Evolutionary conservation across 225 moss, liverwort and hornwort genomes (phyloP).

Genomic region (Thuidium tamariscinum): DNA sequence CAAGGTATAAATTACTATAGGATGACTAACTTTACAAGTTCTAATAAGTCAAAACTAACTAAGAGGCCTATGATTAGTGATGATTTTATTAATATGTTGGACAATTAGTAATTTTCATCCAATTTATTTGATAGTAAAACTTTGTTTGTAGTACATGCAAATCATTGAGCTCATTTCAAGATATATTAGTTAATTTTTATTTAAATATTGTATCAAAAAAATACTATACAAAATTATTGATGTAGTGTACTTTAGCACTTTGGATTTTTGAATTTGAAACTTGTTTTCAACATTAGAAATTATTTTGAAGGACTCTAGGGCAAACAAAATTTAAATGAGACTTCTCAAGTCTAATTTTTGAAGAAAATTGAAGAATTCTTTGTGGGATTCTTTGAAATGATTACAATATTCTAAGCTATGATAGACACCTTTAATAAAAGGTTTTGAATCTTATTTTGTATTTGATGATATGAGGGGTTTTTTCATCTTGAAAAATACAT

Average conservation of each 20-base stretch:
- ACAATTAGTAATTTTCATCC: neutral
- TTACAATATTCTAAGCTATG: rapidly evolving
- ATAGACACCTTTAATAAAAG: neutral
- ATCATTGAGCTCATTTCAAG: neutral
- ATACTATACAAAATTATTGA: rapidly evolving
- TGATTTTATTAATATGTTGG: neutral
- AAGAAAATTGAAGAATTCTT: too few species aligned
- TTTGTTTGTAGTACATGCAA: neutral
- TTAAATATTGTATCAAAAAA: neutral
- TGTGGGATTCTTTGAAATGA: neutral
- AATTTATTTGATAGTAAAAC: neutral
- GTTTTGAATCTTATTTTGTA: neutral
- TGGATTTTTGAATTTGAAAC: neutral
- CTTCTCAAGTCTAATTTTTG: neutral
- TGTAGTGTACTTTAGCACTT: neutral
- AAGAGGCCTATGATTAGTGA: neutral
- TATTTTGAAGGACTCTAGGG: rapidly evolving
- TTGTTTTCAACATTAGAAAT: neutral
- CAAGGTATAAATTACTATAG: too few species aligned
- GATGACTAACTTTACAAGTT: too few species aligned
- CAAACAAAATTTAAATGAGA: neutral
- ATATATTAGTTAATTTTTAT: neutral
- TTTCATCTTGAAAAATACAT: too few species aligned
- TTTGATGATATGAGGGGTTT: too few species aligned
- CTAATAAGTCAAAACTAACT: neutral